These are phyloP conservation scores for Psidium friedrichsthalianum DNA, from an alignment of 345 rosid species.

Conservation along the genomic window DNA sequence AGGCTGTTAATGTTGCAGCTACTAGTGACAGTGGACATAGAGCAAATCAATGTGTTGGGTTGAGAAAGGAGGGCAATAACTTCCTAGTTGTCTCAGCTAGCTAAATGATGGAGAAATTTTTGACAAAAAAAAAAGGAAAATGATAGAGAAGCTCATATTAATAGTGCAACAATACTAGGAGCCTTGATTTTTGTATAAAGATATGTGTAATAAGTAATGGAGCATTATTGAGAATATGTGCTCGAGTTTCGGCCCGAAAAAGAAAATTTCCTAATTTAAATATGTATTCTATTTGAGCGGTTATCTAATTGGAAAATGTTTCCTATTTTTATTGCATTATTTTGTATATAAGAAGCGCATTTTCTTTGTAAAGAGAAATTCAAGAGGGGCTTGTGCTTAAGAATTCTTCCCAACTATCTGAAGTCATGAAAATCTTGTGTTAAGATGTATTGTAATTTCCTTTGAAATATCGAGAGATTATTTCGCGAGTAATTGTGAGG, in stretches of 20 bases:
- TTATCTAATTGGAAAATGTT: not conserved
- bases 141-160: slow-evolving; percentile 55
- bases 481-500: not conserved
- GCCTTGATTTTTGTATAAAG: not conserved
- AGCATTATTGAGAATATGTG: not conserved
- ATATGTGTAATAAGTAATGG: not conserved
- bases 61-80: slow-evolving; percentile 1
- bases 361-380: not conserved
- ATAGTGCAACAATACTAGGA: slow-evolving; percentile 29
- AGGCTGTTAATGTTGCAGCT: not conserved
- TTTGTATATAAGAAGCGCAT: not conserved
- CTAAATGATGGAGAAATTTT: slow-evolving; percentile 42
- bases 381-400: not conserved
- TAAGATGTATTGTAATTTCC: not conserved
- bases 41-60: not conserved
- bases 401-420: not conserved
- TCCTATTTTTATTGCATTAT: not conserved
- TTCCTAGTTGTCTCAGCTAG: slow-evolving; percentile 49
- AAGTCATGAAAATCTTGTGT: not conserved
- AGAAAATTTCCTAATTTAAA: not conserved
- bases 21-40: not conserved
- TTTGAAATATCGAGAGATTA: not conserved
- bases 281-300: not conserved
- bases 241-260: not conserved
- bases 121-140: no score